Base-by-base conservation (phyloP, 345 rosid genomes). In the Fremontodendron californicum region DNA sequence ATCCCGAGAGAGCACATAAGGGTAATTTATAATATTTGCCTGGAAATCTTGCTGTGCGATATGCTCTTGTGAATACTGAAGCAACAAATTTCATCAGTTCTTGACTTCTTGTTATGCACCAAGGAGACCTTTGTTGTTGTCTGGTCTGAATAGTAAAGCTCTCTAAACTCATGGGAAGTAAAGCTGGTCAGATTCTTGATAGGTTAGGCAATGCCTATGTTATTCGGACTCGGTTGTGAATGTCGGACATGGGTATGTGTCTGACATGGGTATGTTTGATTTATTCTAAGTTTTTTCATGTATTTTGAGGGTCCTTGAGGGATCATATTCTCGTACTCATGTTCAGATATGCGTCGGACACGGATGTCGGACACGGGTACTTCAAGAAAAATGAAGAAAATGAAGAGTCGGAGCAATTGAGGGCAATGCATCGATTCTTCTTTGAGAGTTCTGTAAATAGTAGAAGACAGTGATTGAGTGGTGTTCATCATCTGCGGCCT, bases 1-100 rank as follows among this genome's bases (percentile, higher is more conserved):
- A 33, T 88, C 88, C 80, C 91, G 83, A 75, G 94, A 90, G 82
- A 81, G 90, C 85, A 82, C 87, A 76, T 27, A 31, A 25, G 63
- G 63, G 25, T 27, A 5, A 23, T 55, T 21, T 51, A 51, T 18
- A 51, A 51, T 51, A 51, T 51, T 18, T 5, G 13, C 0, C 12
- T 15, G 3, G 35, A 33, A 33, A 33, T 33, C 35, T 8, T 6
- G 4, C 70, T 18, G 6, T 31, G 33, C 55, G 69, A 54, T 75
- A 48, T 69, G 23, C 72, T 46, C 18, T 3, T 3, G 42, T 33
- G 35, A 1, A 33, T 33, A 33, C 3, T 33, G 35, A 25, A 18
- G 66, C 40, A 11, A 77, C 74, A 45, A 46, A 48, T 51, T 35
- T 58, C 75, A 33, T 55, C 29, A 16, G 51, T 60, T 29, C 19